phyloP scores from a whole-genome alignment of 179 eudicot genomes.

The Corrigiola litoralis region DNA sequence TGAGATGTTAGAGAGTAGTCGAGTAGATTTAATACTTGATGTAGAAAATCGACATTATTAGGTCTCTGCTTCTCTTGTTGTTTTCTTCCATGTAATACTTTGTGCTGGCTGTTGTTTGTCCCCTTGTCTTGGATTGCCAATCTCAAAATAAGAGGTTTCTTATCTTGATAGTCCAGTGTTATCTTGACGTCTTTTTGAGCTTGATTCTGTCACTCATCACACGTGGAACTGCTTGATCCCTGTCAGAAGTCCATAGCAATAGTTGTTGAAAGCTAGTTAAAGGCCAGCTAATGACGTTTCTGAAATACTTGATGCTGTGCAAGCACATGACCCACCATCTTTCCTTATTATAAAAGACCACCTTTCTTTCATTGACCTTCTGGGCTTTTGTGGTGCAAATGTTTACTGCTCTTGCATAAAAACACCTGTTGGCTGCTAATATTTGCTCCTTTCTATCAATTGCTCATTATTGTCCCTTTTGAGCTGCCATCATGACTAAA shows the following conservation, averaged over 20 bases:
- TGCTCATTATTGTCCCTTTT: too few species aligned
- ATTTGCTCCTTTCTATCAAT: not conserved
- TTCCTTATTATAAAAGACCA: not conserved
- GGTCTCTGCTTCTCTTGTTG: not conserved
- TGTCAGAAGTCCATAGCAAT: too few species aligned
- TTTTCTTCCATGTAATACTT: not conserved
- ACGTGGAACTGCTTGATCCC: too few species aligned
- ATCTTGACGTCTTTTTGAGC: too few species aligned
- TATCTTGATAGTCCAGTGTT: too few species aligned
- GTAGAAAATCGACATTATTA: not conserved
- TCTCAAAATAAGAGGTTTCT: too few species aligned
- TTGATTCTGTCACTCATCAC: too few species aligned
- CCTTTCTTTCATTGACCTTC: not conserved
- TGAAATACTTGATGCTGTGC: not conserved
- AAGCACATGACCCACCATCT: not conserved
- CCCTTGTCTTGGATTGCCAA: not conserved
- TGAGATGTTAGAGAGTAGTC: not conserved
- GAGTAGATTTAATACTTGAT: not conserved
- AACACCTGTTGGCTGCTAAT: not conserved
- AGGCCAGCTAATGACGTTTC: not conserved
- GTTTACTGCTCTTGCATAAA: not conserved
- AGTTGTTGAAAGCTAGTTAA: too few species aligned
- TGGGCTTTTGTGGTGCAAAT: not conserved
- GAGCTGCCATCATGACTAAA: too few species aligned
- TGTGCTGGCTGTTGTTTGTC: not conserved